Evolutionary conservation across 176 grass and related monocot species (phyloP).

Genomic region (Miscanthus lutarioriparius): DNA sequence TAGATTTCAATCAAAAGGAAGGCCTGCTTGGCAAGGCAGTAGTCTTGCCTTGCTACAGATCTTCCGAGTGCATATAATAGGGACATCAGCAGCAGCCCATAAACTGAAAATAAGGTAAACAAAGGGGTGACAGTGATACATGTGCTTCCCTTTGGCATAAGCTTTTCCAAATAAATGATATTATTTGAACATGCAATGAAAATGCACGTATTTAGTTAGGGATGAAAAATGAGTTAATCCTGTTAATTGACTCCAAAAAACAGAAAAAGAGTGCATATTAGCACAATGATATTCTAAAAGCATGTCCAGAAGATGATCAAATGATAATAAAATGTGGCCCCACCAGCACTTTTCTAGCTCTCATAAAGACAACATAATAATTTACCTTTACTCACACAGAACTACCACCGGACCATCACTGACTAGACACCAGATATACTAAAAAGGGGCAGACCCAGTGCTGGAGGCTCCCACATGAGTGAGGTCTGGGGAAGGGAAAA

Average conservation of each 20-base stretch:
- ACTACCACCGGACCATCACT: not conserved
- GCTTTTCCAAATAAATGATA: not conserved
- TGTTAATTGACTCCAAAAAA: not conserved
- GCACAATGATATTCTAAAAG: not conserved
- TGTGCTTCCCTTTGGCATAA: not conserved
- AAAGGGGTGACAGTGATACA: not conserved
- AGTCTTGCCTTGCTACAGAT: conserved; percentile 1
- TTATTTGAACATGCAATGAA: not conserved
- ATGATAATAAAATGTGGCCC: not conserved
- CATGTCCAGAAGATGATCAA: not conserved
- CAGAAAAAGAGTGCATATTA: not conserved
- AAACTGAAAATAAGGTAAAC: conserved; percentile 1
- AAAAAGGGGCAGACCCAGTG: too few species aligned
- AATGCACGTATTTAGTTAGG: not conserved
- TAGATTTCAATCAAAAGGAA: not conserved
- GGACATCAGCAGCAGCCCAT: not conserved
- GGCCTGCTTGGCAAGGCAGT: not conserved
- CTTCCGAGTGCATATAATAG: not conserved
- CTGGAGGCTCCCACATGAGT: too few species aligned
- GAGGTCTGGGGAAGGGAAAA: too few species aligned
- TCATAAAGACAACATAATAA: not conserved
- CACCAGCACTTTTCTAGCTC: not conserved
- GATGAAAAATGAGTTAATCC: not conserved
- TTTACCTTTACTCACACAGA: not conserved
- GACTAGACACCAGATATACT: not conserved